phyloP scores from a whole-genome alignment of 2,329 filamentous ascomycete genomes.

The Colletotrichum sp. region DNA sequence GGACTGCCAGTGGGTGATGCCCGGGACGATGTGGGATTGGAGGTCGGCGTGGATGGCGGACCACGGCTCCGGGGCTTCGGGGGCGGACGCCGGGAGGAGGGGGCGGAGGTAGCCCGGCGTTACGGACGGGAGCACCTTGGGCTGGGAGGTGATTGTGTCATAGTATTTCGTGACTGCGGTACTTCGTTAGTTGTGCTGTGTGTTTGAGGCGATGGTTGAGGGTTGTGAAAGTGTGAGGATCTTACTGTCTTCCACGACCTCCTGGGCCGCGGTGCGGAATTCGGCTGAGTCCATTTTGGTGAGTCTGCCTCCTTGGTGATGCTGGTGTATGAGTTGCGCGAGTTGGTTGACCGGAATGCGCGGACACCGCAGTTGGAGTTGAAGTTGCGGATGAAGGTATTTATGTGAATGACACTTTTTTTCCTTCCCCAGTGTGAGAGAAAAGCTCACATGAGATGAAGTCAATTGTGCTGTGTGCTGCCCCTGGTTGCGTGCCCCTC shows the following conservation, averaged over 20 bases:
- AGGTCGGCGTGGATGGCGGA: slow-evolving; percentile 82
- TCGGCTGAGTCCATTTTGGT: slow-evolving; percentile 75
- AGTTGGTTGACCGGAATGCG: background rate
- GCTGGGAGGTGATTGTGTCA: slow-evolving; percentile 69
- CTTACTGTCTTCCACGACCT: slow-evolving; percentile 83
- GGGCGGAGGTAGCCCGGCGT: slow-evolving; percentile 85
- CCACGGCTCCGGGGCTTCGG: slow-evolving; percentile 75
- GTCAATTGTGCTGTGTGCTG: background rate
- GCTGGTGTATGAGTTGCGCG: background rate
- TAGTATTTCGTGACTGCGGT: slow-evolving; percentile 81
- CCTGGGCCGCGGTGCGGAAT: slow-evolving; percentile 78
- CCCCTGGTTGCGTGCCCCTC: background rate
- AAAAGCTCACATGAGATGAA: background rate
- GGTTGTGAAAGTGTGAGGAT: slow-evolving; percentile 17
- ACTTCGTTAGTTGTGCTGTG: background rate
- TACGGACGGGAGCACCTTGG: slow-evolving; percentile 76
- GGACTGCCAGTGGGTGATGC: slow-evolving; percentile 92
- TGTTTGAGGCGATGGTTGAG: background rate
- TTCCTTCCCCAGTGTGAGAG: background rate
- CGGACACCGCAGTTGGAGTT: background rate
- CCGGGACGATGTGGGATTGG: slow-evolving; percentile 85
- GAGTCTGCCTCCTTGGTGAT: background rate
- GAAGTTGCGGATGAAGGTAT: background rate
- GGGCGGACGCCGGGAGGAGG: slow-evolving; percentile 73
- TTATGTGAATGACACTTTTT: background rate